A percentile compares a stretch with the other conserved stretches of the same genome.
Evolutionary conservation across 2,329 filamentous ascomycete genomes (phyloP).

Genomic region (Aplosporella prunicola): DNA sequence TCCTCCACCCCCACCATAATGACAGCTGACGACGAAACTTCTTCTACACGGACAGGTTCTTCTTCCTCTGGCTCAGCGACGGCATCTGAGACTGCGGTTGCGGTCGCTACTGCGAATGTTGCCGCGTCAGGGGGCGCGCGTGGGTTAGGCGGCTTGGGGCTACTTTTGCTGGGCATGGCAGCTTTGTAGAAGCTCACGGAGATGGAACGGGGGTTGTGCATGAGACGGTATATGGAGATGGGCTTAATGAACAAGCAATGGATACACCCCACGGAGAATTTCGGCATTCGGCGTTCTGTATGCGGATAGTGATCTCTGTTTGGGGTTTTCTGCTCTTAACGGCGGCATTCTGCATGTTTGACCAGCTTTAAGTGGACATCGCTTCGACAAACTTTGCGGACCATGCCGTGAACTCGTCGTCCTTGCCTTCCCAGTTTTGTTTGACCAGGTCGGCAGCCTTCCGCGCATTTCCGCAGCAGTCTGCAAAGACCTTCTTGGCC

Average conservation of each 20-base stretch:
- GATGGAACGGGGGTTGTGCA: background rate
- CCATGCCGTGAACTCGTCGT: conserved; percentile 75
- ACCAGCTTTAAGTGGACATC: conserved; percentile 1
- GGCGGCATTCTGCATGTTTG: background rate
- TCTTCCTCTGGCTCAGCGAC: no score
- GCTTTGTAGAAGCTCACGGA: no score
- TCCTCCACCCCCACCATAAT: background rate
- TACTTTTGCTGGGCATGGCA: no score
- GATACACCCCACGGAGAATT: no score
- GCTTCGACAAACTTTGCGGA: conserved; percentile 40
- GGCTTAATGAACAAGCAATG: no score
- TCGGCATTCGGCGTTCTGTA: background rate
- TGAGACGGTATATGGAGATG: no score
- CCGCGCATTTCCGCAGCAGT: conserved; percentile 52
- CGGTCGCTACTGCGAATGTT: conserved; percentile 11
- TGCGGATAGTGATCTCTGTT: conserved; percentile 8
- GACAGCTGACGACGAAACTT: no score
- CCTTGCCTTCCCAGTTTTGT: conserved; percentile 52
- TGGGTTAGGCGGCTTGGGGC: no score
- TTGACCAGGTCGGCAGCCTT: conserved; percentile 47
- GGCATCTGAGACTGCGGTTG: no score
- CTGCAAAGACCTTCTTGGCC: conserved; percentile 50
- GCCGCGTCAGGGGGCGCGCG: no score
- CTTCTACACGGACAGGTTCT: no score
- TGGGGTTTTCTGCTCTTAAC: conserved; percentile 9